Evolutionary conservation across 1,284 basidiomycete genomes (phyloP).

Genomic region (Naganishia sp.): DNA sequence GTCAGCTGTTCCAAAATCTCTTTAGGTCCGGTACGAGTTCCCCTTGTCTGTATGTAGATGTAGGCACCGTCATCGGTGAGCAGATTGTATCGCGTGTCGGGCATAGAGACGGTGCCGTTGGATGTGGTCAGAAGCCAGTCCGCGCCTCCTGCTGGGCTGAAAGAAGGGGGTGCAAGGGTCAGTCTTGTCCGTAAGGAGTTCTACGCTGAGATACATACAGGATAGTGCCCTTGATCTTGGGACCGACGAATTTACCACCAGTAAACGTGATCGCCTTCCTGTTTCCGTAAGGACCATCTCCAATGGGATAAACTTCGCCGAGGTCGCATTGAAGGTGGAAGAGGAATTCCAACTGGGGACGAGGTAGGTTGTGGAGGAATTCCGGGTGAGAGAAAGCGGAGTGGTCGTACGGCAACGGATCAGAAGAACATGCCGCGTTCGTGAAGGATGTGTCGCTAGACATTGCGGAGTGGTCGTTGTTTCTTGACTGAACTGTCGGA

Average conservation of each 20-base stretch:
- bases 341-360: conserved; percentile 36
- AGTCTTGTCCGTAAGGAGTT: neutral
- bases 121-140: conserved; percentile 37
- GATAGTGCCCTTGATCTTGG: conserved; percentile 35
- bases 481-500: neutral
- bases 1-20: conserved; percentile 38
- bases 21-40: conserved; percentile 38
- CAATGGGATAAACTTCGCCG: conserved; percentile 37
- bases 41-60: conserved; percentile 40
- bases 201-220: conserved; percentile 3
- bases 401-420: conserved; percentile 5
- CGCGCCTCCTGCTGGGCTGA: conserved; percentile 33
- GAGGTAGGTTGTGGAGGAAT: conserved; percentile 34
- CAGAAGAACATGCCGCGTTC: conserved; percentile 1
- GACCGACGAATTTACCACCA: conserved; percentile 37
- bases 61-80: conserved; percentile 40
- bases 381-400: conserved; percentile 12
- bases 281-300: conserved; percentile 39
- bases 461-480: neutral
- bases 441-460: conserved; percentile 2
- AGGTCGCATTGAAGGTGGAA: conserved; percentile 44
- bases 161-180: neutral
- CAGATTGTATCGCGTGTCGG: conserved; percentile 39
- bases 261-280: conserved; percentile 39
- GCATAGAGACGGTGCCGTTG: conserved; percentile 36